Percentiles rank a stretch among this genome's conserved stretches.
Conservation (phyloP, 306 rosid species). For the Astragalus glycyphyllos region DNA sequence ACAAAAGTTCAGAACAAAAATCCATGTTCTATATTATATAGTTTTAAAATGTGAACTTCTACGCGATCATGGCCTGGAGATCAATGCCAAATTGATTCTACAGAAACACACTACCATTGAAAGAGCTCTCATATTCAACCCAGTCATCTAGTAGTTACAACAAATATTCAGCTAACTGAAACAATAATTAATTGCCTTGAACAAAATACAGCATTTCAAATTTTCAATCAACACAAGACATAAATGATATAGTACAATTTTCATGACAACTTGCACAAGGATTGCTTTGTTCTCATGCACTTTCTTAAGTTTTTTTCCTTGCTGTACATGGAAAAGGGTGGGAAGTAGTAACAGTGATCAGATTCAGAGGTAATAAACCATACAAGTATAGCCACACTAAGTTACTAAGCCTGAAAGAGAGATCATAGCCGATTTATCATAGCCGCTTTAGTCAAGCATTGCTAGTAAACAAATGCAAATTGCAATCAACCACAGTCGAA, state of each 20-base stretch:
- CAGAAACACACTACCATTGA: neutral
- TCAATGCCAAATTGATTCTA: neutral
- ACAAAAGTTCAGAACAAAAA: too few relatives aligned
- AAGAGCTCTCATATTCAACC: neutral
- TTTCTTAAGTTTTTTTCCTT: neutral
- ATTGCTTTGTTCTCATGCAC: slow-evolving; percentile 7
- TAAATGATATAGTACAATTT: neutral
- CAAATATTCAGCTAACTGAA: neutral
- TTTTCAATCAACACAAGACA: slow-evolving; percentile 8
- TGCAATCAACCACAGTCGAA: slow-evolving; percentile 9
- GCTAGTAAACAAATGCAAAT: slow-evolving; percentile 10
- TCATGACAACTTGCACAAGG: neutral
- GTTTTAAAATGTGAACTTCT: neutral
- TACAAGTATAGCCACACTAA: neutral
- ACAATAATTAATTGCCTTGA: slow-evolving; percentile 5
- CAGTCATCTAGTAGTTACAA: neutral
- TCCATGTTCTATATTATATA: too few relatives aligned
- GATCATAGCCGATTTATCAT: slow-evolving; percentile 5
- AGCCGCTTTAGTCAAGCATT: neutral
- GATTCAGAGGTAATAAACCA: slow-evolving; percentile 10
- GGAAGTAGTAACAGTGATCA: neutral
- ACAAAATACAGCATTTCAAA: slow-evolving; percentile 1
- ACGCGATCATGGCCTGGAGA: neutral
- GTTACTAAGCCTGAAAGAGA: slow-evolving; percentile 2
- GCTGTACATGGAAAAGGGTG: slow-evolving; percentile 1